Conservation (phyloP, 2,329 filamentous ascomycete species). For the Clathrospora elynae region DNA sequence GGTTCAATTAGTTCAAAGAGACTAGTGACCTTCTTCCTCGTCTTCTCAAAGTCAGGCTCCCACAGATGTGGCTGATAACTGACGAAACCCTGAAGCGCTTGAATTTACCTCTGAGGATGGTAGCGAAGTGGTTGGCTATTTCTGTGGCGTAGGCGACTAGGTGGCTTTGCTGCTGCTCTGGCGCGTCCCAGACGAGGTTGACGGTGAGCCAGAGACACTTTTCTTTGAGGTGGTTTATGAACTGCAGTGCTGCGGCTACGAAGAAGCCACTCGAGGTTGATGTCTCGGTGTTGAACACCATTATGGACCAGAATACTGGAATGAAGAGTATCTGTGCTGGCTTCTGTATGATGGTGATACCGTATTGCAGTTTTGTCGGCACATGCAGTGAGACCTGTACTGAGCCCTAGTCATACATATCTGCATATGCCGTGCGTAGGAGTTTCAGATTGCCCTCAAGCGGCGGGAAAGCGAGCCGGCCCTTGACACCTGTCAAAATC, state of each 20-base stretch:
- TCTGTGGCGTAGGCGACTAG: slow-evolving; percentile 6
- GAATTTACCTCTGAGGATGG: slow-evolving; percentile 5
- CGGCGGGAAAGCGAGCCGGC: slow-evolving; percentile 16
- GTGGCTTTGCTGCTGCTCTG: slow-evolving; percentile 1
- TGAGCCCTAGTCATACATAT: neutral
- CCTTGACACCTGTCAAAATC: slow-evolving; percentile 16
- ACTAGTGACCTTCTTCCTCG: slow-evolving; percentile 9
- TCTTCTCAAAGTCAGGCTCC: neutral
- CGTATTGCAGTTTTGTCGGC: slow-evolving; percentile 10
- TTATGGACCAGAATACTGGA: slow-evolving; percentile 17
- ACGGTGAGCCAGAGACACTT: slow-evolving; percentile 2
- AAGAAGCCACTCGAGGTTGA: slow-evolving; percentile 11
- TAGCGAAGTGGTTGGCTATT: slow-evolving; percentile 4
- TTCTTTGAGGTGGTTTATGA: slow-evolving; percentile 8
- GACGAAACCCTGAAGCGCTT: slow-evolving; percentile 5
- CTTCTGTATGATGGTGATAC: slow-evolving; percentile 21
- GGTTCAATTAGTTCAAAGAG: neutral
- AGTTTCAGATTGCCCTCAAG: slow-evolving; percentile 2
- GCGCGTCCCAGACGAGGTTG: slow-evolving; percentile 3
- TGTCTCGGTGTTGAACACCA: slow-evolving; percentile 7
- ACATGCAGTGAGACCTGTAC: neutral
- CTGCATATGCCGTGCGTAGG: slow-evolving; percentile 1
- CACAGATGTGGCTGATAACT: slow-evolving; percentile 7
- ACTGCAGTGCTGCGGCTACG: slow-evolving; percentile 8
- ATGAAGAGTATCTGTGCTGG: slow-evolving; percentile 12